Base-by-base conservation (phyloP, 169 alveolate genomes). In the Plasmodium malariae region DNA sequence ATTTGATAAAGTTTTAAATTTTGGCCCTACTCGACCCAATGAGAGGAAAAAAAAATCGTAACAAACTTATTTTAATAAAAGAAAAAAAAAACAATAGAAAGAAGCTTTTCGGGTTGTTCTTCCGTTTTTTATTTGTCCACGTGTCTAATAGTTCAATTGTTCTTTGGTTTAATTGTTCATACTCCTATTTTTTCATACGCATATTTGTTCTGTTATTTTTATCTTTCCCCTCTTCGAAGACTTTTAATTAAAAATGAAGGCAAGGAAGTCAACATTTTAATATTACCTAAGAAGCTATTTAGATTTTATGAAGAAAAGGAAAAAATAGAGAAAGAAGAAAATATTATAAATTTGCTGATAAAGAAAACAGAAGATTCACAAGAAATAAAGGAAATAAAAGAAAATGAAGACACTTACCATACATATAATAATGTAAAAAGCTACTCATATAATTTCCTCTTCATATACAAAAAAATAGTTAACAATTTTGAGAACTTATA, bases 11-110 rank as follows among this genome's bases (percentile, higher is more conserved):
- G 26, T 43, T 21, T 51, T 80, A 32, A 80, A 80, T 67, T 80
- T 80, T 26, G 90, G 90, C 3, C 83, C 85, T 4, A 67, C 67
- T 55, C 80, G 90, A 40, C 55, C 90, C 21, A 67, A 80, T 60
- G 90, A 80, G 32, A 45, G 51, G 65, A 80, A 80, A 34, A 51
- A 67, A 51, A 80, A 67, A 80, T 80, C 55, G 90, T 80, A 67
- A 80, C 21, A 26, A 28, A 17, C 21, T 55, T 65, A 65, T 69
- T 36, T 40, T 26, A 19, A 70, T 26, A 12, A 45, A 48, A 70
- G 19, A 48, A 70, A 45, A 43, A 69, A 19, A n/a, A 30, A 51
- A 73, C n/a, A 48, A 24, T 45, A 14, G 28, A 48, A 45, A n/a
- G 36, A 71, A 30, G 30, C 26, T 45, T 24, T 36, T 24, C 32